Percentiles rank a stretch among this genome's conserved stretches.
phyloP scores from a whole-genome alignment of 768 basidiomycete species.

The button mushroom (Agaricus bisporus) region DNA sequence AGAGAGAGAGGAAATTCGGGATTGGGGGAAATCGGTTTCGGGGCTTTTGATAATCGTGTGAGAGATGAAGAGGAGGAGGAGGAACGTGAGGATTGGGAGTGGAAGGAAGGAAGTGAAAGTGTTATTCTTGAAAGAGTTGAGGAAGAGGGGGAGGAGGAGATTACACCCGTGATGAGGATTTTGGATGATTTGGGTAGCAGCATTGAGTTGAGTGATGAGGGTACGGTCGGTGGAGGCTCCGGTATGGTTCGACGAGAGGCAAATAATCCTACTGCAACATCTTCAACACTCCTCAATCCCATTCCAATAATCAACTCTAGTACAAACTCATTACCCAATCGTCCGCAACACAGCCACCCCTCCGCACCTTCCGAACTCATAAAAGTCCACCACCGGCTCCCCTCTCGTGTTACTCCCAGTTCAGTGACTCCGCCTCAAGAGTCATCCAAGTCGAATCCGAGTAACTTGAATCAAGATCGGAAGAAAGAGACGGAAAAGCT shows the following conservation, averaged over 20 bases:
- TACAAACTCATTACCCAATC: too few relatives aligned
- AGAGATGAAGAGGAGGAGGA: background rate
- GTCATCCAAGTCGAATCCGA: background rate
- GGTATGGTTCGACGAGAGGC: background rate
- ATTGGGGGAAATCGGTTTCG: conserved; percentile 12
- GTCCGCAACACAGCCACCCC: too few relatives aligned
- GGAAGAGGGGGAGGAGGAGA: conserved; percentile 1
- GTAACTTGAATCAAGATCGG: background rate
- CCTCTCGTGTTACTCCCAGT: too few relatives aligned
- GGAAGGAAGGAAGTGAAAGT: background rate
- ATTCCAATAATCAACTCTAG: background rate
- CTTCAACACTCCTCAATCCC: background rate
- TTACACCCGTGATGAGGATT: conserved; percentile 4
- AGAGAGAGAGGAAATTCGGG: conserved; percentile 5
- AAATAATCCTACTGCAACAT: background rate
- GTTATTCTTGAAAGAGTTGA: conserved; percentile 3
- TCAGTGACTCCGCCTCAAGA: background rate
- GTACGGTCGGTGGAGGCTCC: background rate
- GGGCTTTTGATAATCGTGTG: background rate
- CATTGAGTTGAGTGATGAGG: conserved; percentile 1
- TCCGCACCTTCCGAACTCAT: too few relatives aligned
- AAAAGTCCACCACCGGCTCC: too few relatives aligned
- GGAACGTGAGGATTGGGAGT: background rate
- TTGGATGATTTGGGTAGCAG: conserved; percentile 3
- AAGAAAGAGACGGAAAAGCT: conserved; percentile 30